Conservation (phyloP, 139 green algal genomes). For the Chlamydomonas schloesseri region DNA sequence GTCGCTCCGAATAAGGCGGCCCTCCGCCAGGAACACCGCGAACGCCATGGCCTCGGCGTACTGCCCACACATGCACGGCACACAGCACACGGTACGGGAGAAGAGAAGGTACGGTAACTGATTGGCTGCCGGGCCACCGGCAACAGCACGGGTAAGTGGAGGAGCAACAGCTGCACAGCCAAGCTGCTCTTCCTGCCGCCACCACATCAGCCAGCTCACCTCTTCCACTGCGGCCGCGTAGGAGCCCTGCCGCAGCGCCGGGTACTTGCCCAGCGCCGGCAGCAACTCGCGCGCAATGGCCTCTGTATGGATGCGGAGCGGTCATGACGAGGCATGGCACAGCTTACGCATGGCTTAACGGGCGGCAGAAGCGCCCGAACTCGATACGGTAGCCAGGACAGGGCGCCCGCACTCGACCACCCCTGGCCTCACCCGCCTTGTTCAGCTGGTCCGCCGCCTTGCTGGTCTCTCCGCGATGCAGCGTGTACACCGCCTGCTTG, state of each 20-base stretch:
- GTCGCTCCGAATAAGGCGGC: conserved; percentile 56
- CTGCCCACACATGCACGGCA: conserved; percentile 45
- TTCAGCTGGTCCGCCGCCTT: conserved; percentile 64
- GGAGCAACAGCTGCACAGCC: too few relatives aligned
- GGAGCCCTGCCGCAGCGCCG: conserved; percentile 70
- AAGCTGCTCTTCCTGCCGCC: too few relatives aligned
- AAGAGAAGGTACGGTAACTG: too few relatives aligned
- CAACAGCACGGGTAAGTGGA: too few relatives aligned
- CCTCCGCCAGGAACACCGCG: conserved; percentile 73
- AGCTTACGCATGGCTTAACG: too few relatives aligned
- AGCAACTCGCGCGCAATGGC: conserved; percentile 67
- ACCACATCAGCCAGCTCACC: too few relatives aligned
- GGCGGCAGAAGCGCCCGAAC: too few relatives aligned
- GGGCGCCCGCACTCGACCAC: too few relatives aligned
- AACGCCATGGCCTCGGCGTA: conserved; percentile 80
- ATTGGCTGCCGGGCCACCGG: too few relatives aligned
- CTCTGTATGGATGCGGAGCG: conserved; percentile 32
- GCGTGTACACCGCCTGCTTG: conserved; percentile 86
- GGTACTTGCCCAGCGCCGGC: conserved; percentile 68
- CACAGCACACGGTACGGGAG: too few relatives aligned
- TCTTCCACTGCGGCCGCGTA: conserved; percentile 79
- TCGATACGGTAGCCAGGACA: too few relatives aligned
- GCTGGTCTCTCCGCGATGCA: conserved; percentile 71
- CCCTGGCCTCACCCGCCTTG: conserved; percentile 17
- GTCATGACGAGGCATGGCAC: too few relatives aligned